Conservation (phyloP, 1,284 basidiomycete genomes). For the Pyrrhoderma lamaoense region DNA sequence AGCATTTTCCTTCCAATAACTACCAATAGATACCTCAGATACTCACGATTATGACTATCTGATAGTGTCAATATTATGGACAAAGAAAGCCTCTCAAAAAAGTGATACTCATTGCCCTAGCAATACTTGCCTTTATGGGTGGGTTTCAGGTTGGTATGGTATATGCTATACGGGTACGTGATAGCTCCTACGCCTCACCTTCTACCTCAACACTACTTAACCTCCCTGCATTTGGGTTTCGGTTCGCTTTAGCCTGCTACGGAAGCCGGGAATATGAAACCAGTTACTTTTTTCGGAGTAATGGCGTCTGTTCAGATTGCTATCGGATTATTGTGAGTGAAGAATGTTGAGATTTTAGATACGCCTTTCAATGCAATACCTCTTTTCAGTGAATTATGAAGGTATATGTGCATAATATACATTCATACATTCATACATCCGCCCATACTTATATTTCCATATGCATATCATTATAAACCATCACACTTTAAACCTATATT, state of each 20-base stretch:
- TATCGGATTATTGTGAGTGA: constrained; percentile 47
- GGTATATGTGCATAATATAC: too few species aligned
- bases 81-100: constrained; percentile 30
- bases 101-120: constrained; percentile 29
- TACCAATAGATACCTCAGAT: too few species aligned
- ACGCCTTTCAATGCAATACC: constrained; percentile 1
- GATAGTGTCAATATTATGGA: constrained; percentile 59
- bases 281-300: constrained; percentile 59
- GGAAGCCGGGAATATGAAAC: constrained; percentile 38
- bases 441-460: too few species aligned
- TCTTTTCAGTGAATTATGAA: background rate
- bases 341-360: background rate
- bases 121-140: constrained; percentile 38
- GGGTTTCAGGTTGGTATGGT: constrained; percentile 57
- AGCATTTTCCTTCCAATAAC: background rate
- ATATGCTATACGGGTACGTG: constrained; percentile 45
- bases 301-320: constrained; percentile 55
- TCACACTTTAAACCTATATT: background rate
- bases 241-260: constrained; percentile 33
- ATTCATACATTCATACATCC: too few species aligned
- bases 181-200: background rate
- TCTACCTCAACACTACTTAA: too few species aligned
- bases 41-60: background rate
- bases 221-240: background rate
- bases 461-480: background rate